phyloP scores from a whole-genome alignment of 2,329 filamentous ascomycete species.

The Hypoxylon sp. region DNA sequence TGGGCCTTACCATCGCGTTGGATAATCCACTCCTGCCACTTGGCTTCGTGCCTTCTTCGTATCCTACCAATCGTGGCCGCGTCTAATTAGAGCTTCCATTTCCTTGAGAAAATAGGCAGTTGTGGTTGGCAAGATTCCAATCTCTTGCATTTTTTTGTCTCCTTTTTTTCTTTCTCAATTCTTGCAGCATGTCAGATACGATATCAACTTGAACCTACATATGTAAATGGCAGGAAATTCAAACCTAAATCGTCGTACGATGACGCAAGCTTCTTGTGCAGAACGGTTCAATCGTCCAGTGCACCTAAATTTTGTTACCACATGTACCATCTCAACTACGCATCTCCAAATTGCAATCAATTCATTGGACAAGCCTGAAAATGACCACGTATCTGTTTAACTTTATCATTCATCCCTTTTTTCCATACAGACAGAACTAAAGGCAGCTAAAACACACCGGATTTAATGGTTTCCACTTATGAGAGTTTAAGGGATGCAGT shows the following conservation, averaged over 20 bases:
- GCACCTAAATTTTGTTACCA: too few species aligned
- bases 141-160: neutral
- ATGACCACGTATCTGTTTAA: too few species aligned
- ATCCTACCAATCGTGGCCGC: constrained; percentile 12
- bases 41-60: constrained; percentile 17
- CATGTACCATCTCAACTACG: too few species aligned
- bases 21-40: constrained; percentile 30
- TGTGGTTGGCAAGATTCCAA: constrained; percentile 21
- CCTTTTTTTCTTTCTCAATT: neutral
- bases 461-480: constrained; percentile 15
- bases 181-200: constrained; percentile 1
- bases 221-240: neutral
- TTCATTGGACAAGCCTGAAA: too few species aligned
- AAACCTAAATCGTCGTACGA: constrained; percentile 26
- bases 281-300: too few species aligned
- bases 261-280: constrained; percentile 25
- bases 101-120: constrained; percentile 10
- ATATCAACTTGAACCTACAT: neutral
- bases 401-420: too few species aligned
- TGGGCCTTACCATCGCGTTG: constrained; percentile 27
- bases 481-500: constrained; percentile 10
- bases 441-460: too few species aligned
- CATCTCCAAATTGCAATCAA: too few species aligned
- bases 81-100: too few species aligned
- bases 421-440: too few species aligned